A percentile compares a stretch with the other conserved stretches of the same genome.
Evolutionary conservation across 371 early-diverging fungal genomes (phyloP).

Genomic region (Blakeslea trispora): DNA sequence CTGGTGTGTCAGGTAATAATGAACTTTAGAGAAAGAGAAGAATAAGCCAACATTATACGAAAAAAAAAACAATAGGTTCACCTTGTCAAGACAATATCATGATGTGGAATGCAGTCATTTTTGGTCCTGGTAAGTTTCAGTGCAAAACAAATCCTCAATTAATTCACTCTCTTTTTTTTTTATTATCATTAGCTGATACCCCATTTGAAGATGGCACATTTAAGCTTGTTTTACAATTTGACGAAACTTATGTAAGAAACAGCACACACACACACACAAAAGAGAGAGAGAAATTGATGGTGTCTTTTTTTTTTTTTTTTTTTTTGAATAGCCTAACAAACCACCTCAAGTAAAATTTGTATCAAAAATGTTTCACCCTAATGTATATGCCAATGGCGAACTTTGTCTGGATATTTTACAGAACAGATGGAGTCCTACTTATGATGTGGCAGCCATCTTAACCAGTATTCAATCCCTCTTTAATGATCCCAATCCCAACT

Average conservation of each 20-base stretch:
- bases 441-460: slow-evolving; percentile 95
- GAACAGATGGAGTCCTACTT: slow-evolving; percentile 98
- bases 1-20: slow-evolving; percentile 50
- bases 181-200: slow-evolving; percentile 75
- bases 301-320: no score
- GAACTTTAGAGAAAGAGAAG: not conserved
- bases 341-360: slow-evolving; percentile 98
- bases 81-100: slow-evolving; percentile 95
- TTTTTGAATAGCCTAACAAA: slow-evolving; percentile 92
- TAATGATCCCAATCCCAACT: slow-evolving; percentile 98
- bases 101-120: slow-evolving; percentile 98
- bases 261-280: not conserved
- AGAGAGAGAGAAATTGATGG: not conserved
- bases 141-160: no score
- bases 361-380: slow-evolving; percentile 99
- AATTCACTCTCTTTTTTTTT: not conserved
- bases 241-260: slow-evolving; percentile 83
- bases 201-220: slow-evolving; percentile 99
- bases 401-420: slow-evolving; percentile 99
- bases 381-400: slow-evolving; percentile 98
- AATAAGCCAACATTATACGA: no score
- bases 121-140: slow-evolving; percentile 91
- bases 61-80: slow-evolving; percentile 65
- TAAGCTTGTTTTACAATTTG: slow-evolving; percentile 94
- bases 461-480: slow-evolving; percentile 97